A percentile compares a stretch with the other conserved stretches of the same genome.
phyloP scores from a whole-genome alignment of 352 stramenopile species.

The Pythium aristosporum region DNA sequence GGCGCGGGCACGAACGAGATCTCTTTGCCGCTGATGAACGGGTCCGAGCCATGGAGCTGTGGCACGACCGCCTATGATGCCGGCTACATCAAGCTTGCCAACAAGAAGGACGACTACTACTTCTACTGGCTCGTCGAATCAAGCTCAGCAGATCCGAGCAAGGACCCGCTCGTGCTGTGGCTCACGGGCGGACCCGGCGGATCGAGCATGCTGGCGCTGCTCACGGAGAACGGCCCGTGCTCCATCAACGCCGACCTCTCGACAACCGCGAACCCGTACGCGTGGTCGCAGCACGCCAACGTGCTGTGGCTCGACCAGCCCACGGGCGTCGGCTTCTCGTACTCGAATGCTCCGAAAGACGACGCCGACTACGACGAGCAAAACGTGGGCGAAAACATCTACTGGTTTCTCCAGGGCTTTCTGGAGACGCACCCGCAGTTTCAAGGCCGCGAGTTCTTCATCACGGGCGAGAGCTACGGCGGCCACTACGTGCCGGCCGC shows the following conservation, averaged over 20 bases:
- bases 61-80: slow-evolving; percentile 38
- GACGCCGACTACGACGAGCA: slow-evolving; percentile 41
- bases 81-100: slow-evolving; percentile 46
- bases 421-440: slow-evolving; percentile 45
- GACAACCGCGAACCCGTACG: slow-evolving; percentile 36
- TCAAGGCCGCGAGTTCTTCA: slow-evolving; percentile 38
- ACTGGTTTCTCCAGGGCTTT: slow-evolving; percentile 55
- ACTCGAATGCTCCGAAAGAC: slow-evolving; percentile 13
- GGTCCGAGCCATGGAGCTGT: slow-evolving; percentile 30
- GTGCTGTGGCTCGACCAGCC: slow-evolving; percentile 53
- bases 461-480: slow-evolving; percentile 60
- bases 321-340: slow-evolving; percentile 40
- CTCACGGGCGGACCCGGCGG: slow-evolving; percentile 47
- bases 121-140: slow-evolving; percentile 74
- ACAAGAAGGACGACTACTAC: slow-evolving; percentile 49
- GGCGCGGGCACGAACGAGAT: too few relatives aligned
- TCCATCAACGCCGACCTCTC: slow-evolving; percentile 31
- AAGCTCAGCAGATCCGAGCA: slow-evolving; percentile 23
- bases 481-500: slow-evolving; percentile 52
- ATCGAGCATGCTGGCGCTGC: slow-evolving; percentile 36
- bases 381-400: slow-evolving; percentile 46
- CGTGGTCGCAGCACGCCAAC: slow-evolving; percentile 54
- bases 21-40: slow-evolving; percentile 40
- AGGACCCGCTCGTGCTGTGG: slow-evolving; percentile 58
- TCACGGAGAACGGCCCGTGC: slow-evolving; percentile 56